Conservation (phyloP, 352 stramenopile species). For the Pythium myriotylum region DNA sequence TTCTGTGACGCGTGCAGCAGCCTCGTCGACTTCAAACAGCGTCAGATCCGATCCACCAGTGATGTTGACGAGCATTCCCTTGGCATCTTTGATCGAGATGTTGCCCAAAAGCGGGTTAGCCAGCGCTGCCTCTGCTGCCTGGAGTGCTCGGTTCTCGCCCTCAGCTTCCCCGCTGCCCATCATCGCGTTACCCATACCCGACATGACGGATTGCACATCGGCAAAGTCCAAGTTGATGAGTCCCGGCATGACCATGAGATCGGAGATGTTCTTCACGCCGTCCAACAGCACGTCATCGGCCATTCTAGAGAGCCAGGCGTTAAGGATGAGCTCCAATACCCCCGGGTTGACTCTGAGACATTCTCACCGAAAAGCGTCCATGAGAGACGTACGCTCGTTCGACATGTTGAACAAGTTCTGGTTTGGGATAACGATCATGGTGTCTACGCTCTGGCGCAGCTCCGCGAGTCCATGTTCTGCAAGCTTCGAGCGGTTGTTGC, state of each 20-base stretch:
- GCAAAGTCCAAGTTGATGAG: constrained; percentile 90
- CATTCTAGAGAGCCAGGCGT: constrained; percentile 39
- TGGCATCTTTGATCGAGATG: constrained; percentile 90
- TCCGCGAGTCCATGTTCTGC: constrained; percentile 74
- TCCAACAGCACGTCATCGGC: constrained; percentile 86
- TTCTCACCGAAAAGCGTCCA: constrained; percentile 81
- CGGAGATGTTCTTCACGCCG: constrained; percentile 88
- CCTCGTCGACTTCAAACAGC: constrained; percentile 91
- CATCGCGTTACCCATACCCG: constrained; percentile 88
- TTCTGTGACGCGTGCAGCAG: constrained; percentile 83
- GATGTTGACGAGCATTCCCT: constrained; percentile 96
- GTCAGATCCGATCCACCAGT: constrained; percentile 93
- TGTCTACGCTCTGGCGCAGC: constrained; percentile 85
- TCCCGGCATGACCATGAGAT: constrained; percentile 88
- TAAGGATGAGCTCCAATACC: background rate
- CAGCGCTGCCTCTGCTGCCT: constrained; percentile 83
- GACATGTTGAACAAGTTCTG: constrained; percentile 91
- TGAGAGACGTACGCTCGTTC: constrained; percentile 83
- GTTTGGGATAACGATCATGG: constrained; percentile 89
- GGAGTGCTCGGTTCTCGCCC: constrained; percentile 87
- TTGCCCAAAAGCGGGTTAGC: constrained; percentile 88
- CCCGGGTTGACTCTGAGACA: background rate
- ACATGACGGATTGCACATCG: constrained; percentile 88
- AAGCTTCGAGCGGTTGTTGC: constrained; percentile 80
- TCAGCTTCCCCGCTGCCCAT: constrained; percentile 92